phyloP scores from a whole-genome alignment of 306 rosid species.

The Citrullus colocynthis region DNA sequence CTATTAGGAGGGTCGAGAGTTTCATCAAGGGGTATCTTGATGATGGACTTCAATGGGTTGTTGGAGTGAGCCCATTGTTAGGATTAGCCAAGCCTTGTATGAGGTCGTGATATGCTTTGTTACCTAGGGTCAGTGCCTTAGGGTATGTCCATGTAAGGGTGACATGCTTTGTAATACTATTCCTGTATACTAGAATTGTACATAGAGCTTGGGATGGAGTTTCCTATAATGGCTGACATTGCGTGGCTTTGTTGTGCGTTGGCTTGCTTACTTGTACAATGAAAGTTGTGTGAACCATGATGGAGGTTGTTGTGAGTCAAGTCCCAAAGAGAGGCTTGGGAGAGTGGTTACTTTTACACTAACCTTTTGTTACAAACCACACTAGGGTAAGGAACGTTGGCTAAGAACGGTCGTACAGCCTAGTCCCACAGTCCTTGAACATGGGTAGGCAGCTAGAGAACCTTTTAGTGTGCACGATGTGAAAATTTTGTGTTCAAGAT shows the following conservation, averaged over 20 bases:
- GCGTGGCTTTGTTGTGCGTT: neutral
- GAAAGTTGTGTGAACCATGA: neutral
- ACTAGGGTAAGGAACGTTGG: no score
- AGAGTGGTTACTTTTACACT: neutral
- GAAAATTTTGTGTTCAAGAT: no score
- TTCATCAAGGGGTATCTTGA: neutral
- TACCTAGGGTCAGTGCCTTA: no score
- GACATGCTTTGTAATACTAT: neutral
- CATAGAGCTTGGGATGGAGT: neutral
- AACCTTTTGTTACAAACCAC: no score
- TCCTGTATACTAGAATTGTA: neutral
- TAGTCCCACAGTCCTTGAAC: no score
- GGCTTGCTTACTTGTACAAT: neutral
- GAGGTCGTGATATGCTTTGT: no score
- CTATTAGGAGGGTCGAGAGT: neutral
- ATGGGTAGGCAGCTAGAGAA: no score
- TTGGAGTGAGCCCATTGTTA: neutral
- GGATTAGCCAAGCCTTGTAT: neutral
- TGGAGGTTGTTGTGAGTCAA: neutral
- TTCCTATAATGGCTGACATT: neutral
- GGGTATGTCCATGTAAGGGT: neutral
- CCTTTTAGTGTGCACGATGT: no score
- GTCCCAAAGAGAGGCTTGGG: neutral
- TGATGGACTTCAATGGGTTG: neutral
- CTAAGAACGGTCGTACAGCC: no score